Evolutionary conservation across 164 flowering plant genomes (phyloP).

Genomic region (Protea cynaroides): DNA sequence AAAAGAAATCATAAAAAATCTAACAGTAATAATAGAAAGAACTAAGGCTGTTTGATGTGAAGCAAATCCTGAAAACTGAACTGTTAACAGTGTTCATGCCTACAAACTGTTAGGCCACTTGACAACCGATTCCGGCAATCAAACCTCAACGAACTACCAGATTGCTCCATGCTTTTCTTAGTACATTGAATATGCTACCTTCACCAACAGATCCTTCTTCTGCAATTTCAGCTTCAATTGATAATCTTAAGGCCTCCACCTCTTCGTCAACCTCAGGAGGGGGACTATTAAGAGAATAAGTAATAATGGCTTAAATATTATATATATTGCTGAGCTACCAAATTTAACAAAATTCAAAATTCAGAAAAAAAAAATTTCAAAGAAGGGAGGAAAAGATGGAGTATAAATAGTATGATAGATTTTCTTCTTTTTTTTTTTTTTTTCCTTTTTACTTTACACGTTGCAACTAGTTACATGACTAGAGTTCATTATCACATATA

Average conservation of each 20-base stretch:
- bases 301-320: too few relatives aligned
- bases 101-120: background rate
- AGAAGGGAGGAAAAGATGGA: too few relatives aligned
- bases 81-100: background rate
- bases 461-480: too few relatives aligned
- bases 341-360: too few relatives aligned
- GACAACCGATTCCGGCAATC: background rate
- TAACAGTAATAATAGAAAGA: background rate
- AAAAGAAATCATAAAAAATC: too few relatives aligned
- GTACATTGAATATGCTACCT: background rate
- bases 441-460: too few relatives aligned
- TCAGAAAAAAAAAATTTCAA: background rate
- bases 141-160: background rate
- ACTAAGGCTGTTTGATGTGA: background rate
- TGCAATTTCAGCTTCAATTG: background rate
- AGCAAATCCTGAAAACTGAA: background rate
- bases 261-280: background rate
- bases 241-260: background rate
- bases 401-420: too few relatives aligned
- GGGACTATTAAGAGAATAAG: background rate
- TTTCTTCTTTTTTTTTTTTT: too few relatives aligned
- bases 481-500: too few relatives aligned
- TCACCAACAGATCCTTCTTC: background rate
- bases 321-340: too few relatives aligned
- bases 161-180: constrained; percentile 1